A percentile compares a stretch with the other conserved stretches of the same genome.
Evolutionary conservation across 2,329 filamentous ascomycete species (phyloP).

Genomic region (Pseudogymnoascus sp.): DNA sequence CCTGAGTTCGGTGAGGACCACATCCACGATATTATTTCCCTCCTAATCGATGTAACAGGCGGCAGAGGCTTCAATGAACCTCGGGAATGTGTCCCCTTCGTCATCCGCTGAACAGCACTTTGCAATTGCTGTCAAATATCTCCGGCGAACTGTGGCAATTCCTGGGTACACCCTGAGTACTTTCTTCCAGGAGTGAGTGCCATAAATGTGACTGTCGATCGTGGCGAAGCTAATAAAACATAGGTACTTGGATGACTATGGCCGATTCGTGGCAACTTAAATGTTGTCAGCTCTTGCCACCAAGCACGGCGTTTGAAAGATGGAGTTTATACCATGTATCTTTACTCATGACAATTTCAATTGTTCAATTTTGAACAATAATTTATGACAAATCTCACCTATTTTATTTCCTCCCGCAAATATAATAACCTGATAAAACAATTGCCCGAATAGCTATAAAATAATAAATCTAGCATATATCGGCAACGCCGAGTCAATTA

Average conservation of each 20-base stretch:
- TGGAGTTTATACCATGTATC: neutral
- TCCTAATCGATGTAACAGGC: slow-evolving; percentile 28
- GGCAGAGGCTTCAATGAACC: slow-evolving; percentile 45
- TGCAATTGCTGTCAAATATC: slow-evolving; percentile 37
- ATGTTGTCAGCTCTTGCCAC: neutral
- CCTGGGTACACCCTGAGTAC: slow-evolving; percentile 35
- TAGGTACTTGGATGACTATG: slow-evolving; percentile 40
- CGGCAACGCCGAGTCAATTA: neutral
- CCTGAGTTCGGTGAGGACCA: slow-evolving; percentile 35
- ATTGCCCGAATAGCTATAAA: neutral
- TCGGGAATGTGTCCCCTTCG: slow-evolving; percentile 42
- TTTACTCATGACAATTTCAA: neutral
- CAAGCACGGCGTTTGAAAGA: neutral
- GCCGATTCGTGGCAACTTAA: slow-evolving; percentile 20
- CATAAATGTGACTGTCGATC: neutral
- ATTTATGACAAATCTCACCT: neutral
- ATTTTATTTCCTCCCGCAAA: neutral
- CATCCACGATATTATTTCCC: neutral
- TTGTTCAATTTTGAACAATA: neutral
- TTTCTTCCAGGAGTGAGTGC: slow-evolving; percentile 39
- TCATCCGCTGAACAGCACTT: slow-evolving; percentile 39
- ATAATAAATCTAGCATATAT: neutral
- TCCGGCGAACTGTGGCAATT: slow-evolving; percentile 36
- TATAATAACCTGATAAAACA: neutral
- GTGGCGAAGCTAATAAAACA: neutral